Evolutionary conservation across 129 eudicot genomes (phyloP).

Genomic region (Glebionis coronaria): DNA sequence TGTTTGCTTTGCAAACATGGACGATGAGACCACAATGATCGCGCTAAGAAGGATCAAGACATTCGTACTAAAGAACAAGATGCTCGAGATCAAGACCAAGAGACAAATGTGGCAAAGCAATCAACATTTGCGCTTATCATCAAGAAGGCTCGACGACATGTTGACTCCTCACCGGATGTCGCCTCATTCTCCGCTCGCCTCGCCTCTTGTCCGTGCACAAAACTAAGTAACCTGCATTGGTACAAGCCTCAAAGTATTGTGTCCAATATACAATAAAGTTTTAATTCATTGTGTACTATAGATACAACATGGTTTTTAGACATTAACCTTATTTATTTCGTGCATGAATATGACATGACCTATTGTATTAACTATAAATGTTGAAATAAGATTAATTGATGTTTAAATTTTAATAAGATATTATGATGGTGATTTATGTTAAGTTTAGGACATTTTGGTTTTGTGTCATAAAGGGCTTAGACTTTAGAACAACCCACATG

Average conservation of each 20-base stretch:
- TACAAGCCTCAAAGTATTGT: neutral
- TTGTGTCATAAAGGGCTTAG: neutral
- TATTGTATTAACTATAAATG: slow-evolving; percentile 14
- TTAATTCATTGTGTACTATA: slow-evolving; percentile 8
- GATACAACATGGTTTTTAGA: slow-evolving; percentile 10
- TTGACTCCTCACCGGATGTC: slow-evolving; percentile 44
- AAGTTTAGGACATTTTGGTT: neutral
- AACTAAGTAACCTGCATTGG: slow-evolving; percentile 11
- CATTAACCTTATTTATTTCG: slow-evolving; percentile 10
- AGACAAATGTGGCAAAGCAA: slow-evolving; percentile 39
- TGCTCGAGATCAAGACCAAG: slow-evolving; percentile 27
- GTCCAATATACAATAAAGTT: neutral
- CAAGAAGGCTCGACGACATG: slow-evolving; percentile 46
- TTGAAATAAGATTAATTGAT: slow-evolving; percentile 1
- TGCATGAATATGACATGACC: slow-evolving; percentile 12
- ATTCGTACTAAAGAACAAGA: slow-evolving; percentile 33
- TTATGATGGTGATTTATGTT: neutral
- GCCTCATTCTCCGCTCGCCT: slow-evolving; percentile 58
- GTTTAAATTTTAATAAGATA: neutral
- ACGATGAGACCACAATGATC: slow-evolving; percentile 44
- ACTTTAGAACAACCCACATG: neutral
- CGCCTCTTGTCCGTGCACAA: slow-evolving; percentile 52
- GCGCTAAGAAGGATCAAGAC: slow-evolving; percentile 44
- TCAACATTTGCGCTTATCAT: slow-evolving; percentile 33
- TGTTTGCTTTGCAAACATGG: slow-evolving; percentile 61